Percentiles rank a stretch among this genome's conserved stretches.
phyloP scores from a whole-genome alignment of 2,329 filamentous ascomycete species.

The Amauroascus niger region DNA sequence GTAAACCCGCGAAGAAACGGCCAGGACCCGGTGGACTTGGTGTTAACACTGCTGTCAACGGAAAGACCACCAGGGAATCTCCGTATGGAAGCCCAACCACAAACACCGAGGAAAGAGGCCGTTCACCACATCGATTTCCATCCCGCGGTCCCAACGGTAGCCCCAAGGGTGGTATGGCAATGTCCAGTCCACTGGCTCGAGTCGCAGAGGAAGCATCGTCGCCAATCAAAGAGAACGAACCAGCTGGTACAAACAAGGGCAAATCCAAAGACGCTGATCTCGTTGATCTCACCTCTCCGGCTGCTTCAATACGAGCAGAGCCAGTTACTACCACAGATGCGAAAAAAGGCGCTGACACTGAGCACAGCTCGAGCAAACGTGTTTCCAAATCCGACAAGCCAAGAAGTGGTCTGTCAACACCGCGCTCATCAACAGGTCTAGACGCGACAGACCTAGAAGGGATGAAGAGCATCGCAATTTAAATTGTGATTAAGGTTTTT shows the following conservation, averaged over 20 bases:
- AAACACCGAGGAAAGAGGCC: slow-evolving; percentile 38
- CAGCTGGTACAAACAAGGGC: slow-evolving; percentile 24
- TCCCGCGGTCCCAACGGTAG: slow-evolving; percentile 35
- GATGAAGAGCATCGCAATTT: slow-evolving; percentile 38
- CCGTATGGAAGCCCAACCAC: slow-evolving; percentile 43
- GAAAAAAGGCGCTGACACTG: slow-evolving; percentile 19
- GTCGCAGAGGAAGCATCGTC: slow-evolving; percentile 39
- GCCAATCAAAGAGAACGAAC: slow-evolving; percentile 28
- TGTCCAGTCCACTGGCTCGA: slow-evolving; percentile 40
- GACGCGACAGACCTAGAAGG: slow-evolving; percentile 35
- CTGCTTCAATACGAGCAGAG: slow-evolving; percentile 24
- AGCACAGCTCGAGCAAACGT: slow-evolving; percentile 1
- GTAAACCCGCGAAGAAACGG: slow-evolving; percentile 44
- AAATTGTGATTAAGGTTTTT: background rate
- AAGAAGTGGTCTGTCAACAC: slow-evolving; percentile 25
- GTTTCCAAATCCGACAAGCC: slow-evolving; percentile 28
- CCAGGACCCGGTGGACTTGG: slow-evolving; percentile 40
- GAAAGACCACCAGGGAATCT: slow-evolving; percentile 42
- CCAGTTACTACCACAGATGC: slow-evolving; percentile 12
- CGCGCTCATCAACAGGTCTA: slow-evolving; percentile 24
- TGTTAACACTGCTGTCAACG: slow-evolving; percentile 44
- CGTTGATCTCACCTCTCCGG: slow-evolving; percentile 33
- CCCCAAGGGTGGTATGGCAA: slow-evolving; percentile 35
- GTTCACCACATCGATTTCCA: slow-evolving; percentile 42
- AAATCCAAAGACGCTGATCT: slow-evolving; percentile 24